phyloP scores from a whole-genome alignment of 2,329 filamentous ascomycete species.

The Rasamsonia emersonii region DNA sequence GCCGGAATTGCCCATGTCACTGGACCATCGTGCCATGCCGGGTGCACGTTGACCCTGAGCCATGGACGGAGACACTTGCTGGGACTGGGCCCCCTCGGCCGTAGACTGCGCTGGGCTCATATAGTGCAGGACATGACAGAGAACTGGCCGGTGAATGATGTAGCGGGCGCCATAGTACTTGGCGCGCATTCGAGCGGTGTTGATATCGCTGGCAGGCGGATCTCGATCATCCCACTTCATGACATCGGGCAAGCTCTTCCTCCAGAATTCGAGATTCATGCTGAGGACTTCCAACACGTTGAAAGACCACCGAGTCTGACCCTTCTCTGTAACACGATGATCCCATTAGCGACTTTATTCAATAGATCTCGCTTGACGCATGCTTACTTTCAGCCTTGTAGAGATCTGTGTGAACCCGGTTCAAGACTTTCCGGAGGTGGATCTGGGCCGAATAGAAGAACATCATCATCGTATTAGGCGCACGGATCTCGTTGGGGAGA shows the following conservation, averaged over 20 bases:
- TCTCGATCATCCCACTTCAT: conserved; percentile 62
- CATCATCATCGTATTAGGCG: conserved; percentile 37
- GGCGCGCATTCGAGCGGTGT: conserved; percentile 73
- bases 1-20: conserved; percentile 26
- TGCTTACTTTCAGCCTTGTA: conserved; percentile 37
- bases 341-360: conserved; percentile 1
- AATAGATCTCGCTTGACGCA: no score
- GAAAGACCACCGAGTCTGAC: conserved; percentile 27
- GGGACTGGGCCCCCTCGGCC: conserved; percentile 21
- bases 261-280: conserved; percentile 47
- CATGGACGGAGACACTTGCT: conserved; percentile 29
- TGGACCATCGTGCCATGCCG: conserved; percentile 23
- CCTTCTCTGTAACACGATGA: conserved; percentile 19
- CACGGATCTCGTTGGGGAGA: conserved; percentile 23
- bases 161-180: conserved; percentile 93
- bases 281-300: conserved; percentile 34
- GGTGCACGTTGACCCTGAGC: conserved; percentile 20
- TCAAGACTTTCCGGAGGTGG: conserved; percentile 49
- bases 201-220: conserved; percentile 63
- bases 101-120: no score
- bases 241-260: conserved; percentile 37
- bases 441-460: conserved; percentile 55
- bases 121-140: conserved; percentile 51
- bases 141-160: conserved; percentile 76
- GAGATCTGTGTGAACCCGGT: conserved; percentile 46